Conservation (phyloP, 805 yeast species). For the Isabelozyma rhagii region DNA sequence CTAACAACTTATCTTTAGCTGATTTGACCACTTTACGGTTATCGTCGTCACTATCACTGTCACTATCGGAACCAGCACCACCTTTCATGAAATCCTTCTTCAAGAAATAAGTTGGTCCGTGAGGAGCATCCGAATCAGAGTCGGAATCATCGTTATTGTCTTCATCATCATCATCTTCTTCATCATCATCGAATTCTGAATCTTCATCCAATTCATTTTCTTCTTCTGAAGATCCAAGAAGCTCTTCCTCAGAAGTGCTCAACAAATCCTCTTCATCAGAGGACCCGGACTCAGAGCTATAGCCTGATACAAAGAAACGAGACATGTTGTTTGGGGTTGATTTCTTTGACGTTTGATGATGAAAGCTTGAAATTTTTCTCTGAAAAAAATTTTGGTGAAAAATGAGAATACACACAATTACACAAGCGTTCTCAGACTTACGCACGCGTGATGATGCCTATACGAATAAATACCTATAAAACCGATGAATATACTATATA, state of each 20-base stretch:
- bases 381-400: conserved; percentile 10
- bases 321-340: conserved; percentile 54
- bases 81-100: conserved; percentile 48
- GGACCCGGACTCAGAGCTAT: conserved; percentile 54
- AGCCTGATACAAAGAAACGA: conserved; percentile 77
- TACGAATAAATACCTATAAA: too few species aligned
- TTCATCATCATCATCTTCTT: too few species aligned
- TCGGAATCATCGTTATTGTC: conserved; percentile 31
- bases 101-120: conserved; percentile 55
- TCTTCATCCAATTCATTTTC: conserved; percentile 34
- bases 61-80: conserved; percentile 35
- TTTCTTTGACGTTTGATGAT: conserved; percentile 6
- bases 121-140: conserved; percentile 30
- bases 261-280: conserved; percentile 50
- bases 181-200: conserved; percentile 49
- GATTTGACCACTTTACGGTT: conserved; percentile 85
- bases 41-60: conserved; percentile 56
- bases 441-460: conserved; percentile 5
- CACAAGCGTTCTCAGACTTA: conserved; percentile 5
- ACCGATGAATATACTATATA: too few species aligned
- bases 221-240: conserved; percentile 44
- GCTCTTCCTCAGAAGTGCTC: conserved; percentile 60
- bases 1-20: conserved; percentile 88
- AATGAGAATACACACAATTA: conserved; percentile 4
- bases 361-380: conserved; percentile 11